Conservation (phyloP, 306 rosid species). For the Fragaria vesca region DNA sequence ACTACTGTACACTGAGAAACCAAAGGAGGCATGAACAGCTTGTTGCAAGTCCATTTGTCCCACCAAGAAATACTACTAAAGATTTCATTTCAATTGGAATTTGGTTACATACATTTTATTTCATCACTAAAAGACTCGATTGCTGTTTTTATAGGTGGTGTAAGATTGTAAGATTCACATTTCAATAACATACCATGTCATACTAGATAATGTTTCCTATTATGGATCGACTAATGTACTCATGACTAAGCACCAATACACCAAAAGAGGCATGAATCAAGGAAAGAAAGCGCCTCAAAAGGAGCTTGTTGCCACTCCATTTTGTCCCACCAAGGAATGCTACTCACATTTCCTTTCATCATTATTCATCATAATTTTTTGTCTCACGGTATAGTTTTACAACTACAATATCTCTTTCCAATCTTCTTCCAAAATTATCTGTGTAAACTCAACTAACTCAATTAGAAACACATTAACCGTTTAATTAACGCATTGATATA, state of each 20-base stretch:
- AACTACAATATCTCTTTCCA: background rate
- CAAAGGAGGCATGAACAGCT: background rate
- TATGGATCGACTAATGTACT: background rate
- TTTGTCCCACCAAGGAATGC: conserved; percentile 5
- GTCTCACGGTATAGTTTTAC: background rate
- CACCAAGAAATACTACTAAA: background rate
- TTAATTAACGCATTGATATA: background rate
- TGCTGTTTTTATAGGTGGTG: background rate
- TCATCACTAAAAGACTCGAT: background rate
- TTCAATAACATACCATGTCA: background rate
- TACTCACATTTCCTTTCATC: background rate
- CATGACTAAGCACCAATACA: background rate
- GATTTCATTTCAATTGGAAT: no score
- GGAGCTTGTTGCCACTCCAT: background rate
- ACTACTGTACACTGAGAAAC: background rate
- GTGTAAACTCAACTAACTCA: background rate
- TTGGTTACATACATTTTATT: background rate
- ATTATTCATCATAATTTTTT: background rate
- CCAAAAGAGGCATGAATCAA: conserved; percentile 9
- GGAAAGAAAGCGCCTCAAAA: background rate
- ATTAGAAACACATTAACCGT: background rate
- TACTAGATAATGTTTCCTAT: background rate
- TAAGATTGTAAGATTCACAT: background rate
- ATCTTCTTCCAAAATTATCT: background rate
- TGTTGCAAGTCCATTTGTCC: background rate